A percentile compares a stretch with the other conserved stretches of the same genome.
Evolutionary conservation across 371 early-diverging fungal genomes (phyloP).

Genomic region (Mucor sp.): DNA sequence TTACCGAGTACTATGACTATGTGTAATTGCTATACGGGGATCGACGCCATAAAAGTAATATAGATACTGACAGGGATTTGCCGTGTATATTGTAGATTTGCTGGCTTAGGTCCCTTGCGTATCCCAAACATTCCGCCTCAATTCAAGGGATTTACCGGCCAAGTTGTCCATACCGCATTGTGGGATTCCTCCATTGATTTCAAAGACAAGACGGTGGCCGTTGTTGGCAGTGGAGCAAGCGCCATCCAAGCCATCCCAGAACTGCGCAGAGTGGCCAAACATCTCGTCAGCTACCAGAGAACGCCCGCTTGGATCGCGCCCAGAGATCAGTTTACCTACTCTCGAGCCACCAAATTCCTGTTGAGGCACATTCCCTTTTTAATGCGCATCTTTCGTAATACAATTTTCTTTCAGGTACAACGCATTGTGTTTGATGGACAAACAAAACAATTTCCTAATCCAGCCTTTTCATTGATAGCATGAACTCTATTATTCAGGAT

Average conservation of each 20-base stretch:
- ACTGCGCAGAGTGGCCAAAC: slow-evolving; percentile 39
- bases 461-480: not conserved
- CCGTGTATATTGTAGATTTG: slow-evolving; percentile 4
- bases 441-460: not conserved
- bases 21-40: slow-evolving; percentile 30
- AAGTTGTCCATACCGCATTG: slow-evolving; percentile 51
- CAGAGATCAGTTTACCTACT: slow-evolving; percentile 31
- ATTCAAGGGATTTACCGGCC: slow-evolving; percentile 48
- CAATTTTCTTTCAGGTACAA: slow-evolving; percentile 9
- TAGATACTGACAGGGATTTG: no score
- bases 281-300: slow-evolving; percentile 53
- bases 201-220: slow-evolving; percentile 52
- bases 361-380: slow-evolving; percentile 47
- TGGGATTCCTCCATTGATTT: slow-evolving; percentile 54
- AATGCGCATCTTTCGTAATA: slow-evolving; percentile 26
- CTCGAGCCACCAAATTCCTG: slow-evolving; percentile 28
- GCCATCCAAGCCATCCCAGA: slow-evolving; percentile 56
- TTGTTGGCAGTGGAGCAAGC: slow-evolving; percentile 60
- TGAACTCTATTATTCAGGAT: slow-evolving; percentile 8
- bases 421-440: not conserved
- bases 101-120: slow-evolving; percentile 45
- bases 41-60: no score
- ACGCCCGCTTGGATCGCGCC: slow-evolving; percentile 52
- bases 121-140: slow-evolving; percentile 55
- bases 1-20: slow-evolving; percentile 24